Conservation (phyloP, 2,329 filamentous ascomycete genomes). For the Calcarisporium arbuscula region DNA sequence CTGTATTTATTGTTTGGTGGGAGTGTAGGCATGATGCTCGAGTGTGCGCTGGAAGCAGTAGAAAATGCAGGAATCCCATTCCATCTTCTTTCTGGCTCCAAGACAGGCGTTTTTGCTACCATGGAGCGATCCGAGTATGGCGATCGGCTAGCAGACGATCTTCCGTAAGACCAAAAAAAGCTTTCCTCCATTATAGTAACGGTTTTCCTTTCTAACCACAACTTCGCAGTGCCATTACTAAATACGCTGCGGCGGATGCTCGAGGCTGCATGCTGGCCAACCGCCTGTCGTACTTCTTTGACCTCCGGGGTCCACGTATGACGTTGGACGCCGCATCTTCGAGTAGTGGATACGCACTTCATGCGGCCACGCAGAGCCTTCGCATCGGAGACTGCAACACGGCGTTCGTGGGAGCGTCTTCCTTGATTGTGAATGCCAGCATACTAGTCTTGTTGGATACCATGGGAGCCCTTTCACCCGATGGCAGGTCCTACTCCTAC, state of each 20-base stretch:
- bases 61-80: slow-evolving; percentile 23
- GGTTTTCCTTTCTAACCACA: background rate
- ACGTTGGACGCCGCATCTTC: slow-evolving; percentile 27
- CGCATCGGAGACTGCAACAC: slow-evolving; percentile 18
- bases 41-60: slow-evolving; percentile 14
- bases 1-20: background rate
- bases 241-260: background rate
- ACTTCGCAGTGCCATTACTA: slow-evolving; percentile 14
- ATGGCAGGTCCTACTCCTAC: slow-evolving; percentile 38
- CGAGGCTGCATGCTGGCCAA: slow-evolving; percentile 23
- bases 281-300: slow-evolving; percentile 31
- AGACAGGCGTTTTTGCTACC: slow-evolving; percentile 26
- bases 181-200: no score
- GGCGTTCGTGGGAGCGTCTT: slow-evolving; percentile 38
- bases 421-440: slow-evolving; percentile 36
- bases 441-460: slow-evolving; percentile 16
- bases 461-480: slow-evolving; percentile 27
- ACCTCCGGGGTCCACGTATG: slow-evolving; percentile 26
- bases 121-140: slow-evolving; percentile 40
- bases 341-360: slow-evolving; percentile 20
- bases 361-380: slow-evolving; percentile 21
- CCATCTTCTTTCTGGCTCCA: slow-evolving; percentile 14
- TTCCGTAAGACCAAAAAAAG: slow-evolving; percentile 2
- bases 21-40: slow-evolving; percentile 10
- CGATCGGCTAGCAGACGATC: slow-evolving; percentile 37